Percentiles rank a stretch among this genome's conserved stretches.
Evolutionary conservation across 495 filamentous ascomycete species (phyloP).

Genomic region (Podospora anserina): DNA sequence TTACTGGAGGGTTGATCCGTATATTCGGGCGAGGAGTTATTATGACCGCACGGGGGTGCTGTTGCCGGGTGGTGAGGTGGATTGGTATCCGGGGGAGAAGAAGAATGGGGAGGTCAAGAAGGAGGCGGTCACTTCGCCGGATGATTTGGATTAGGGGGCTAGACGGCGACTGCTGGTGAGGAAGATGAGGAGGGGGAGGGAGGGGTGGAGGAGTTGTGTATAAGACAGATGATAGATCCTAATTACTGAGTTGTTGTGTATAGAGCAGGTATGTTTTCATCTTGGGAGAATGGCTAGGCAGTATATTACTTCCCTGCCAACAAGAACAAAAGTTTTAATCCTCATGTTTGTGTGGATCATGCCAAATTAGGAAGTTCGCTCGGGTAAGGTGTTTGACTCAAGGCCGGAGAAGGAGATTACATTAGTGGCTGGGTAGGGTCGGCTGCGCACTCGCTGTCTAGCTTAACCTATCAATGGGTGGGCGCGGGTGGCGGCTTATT

Average conservation of each 20-base stretch:
- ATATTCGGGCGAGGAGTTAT: slow-evolving; percentile 64
- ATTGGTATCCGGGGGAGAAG: slow-evolving; percentile 59
- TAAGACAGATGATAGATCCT: not conserved
- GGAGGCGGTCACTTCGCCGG: slow-evolving; percentile 40
- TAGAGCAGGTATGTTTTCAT: not conserved
- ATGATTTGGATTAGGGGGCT: slow-evolving; percentile 53
- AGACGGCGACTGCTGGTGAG: not conserved
- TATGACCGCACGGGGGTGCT: slow-evolving; percentile 76
- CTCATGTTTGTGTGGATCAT: no score
- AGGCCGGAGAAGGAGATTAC: no score
- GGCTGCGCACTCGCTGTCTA: no score
- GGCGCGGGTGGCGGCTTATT: no score
- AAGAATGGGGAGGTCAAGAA: slow-evolving; percentile 27
- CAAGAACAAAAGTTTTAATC: no score
- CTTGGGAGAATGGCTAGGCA: no score
- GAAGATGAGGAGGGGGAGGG: not conserved
- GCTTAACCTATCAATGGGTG: no score
- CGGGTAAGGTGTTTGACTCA: no score
- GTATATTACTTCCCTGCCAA: no score
- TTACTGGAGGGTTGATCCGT: slow-evolving; percentile 84
- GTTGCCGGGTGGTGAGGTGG: slow-evolving; percentile 58
- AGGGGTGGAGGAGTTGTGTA: not conserved
- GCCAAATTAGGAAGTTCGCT: no score
- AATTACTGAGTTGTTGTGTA: not conserved
- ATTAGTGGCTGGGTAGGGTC: no score